phyloP scores from a whole-genome alignment of 352 stramenopile species.

The Globisporangium radiosum region DNA sequence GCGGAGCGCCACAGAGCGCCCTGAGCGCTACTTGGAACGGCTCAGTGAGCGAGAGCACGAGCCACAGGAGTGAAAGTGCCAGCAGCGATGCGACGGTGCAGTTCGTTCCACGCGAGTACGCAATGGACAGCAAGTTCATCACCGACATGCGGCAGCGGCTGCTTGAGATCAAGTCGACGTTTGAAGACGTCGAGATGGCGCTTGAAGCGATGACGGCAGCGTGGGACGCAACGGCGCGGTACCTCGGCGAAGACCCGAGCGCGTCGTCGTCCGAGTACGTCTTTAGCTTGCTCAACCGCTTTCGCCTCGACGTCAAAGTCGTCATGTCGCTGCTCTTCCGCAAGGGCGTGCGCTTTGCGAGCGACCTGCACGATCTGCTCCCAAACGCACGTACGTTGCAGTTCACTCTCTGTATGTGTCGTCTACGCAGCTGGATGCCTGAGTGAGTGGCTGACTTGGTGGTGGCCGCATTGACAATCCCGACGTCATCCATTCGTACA shows the following conservation, averaged over 20 bases:
- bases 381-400: conserved; percentile 36
- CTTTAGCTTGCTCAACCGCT: conserved; percentile 58
- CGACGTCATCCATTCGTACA: no score
- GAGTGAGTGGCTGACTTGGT: not conserved
- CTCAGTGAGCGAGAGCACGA: no score
- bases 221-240: conserved; percentile 60
- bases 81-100: not conserved
- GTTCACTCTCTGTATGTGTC: not conserved
- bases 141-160: conserved; percentile 36
- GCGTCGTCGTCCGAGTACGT: conserved; percentile 67
- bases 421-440: not conserved
- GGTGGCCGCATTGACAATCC: not conserved
- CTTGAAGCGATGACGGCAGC: conserved; percentile 46
- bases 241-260: conserved; percentile 55
- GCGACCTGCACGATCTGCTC: conserved; percentile 20
- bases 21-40: no score
- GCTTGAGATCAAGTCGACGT: conserved; percentile 38
- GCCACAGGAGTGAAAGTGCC: not conserved
- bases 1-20: not conserved
- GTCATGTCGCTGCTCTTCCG: conserved; percentile 54
- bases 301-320: conserved; percentile 73
- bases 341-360: conserved; percentile 45
- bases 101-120: conserved; percentile 42
- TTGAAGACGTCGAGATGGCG: conserved; percentile 63
- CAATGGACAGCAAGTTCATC: conserved; percentile 55